A percentile compares a stretch with the other conserved stretches of the same genome.
phyloP scores from a whole-genome alignment of 2,329 filamentous ascomycete genomes.

The Fusarium vanettenii region DNA sequence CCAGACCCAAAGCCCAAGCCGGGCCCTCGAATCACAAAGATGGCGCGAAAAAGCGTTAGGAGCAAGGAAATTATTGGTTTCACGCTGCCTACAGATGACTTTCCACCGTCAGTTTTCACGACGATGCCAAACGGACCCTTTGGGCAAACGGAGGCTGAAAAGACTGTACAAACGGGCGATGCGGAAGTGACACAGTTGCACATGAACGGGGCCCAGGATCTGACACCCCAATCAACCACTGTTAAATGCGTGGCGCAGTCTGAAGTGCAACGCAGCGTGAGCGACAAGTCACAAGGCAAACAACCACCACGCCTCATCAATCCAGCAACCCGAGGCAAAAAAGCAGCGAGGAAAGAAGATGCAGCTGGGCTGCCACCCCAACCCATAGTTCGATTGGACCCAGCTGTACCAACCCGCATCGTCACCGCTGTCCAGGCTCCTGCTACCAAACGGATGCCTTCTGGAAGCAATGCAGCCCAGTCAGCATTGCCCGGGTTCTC shows the following conservation, averaged over 20 bases:
- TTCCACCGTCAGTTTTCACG: slow-evolving; percentile 27
- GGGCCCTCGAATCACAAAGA: slow-evolving; percentile 52
- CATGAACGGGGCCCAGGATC: not conserved
- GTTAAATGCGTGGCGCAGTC: not conserved
- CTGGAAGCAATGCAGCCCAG: not conserved
- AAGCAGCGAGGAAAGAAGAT: slow-evolving; percentile 63
- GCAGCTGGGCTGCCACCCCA: slow-evolving; percentile 62
- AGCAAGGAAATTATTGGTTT: slow-evolving; percentile 62
- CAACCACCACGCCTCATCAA: slow-evolving; percentile 51
- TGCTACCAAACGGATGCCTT: not conserved
- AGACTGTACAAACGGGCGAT: not conserved
- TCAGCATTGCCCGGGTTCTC: slow-evolving; percentile 55
- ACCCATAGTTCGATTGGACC: slow-evolving; percentile 52
- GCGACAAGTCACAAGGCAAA: slow-evolving; percentile 19
- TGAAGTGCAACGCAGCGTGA: not conserved
- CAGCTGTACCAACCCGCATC: slow-evolving; percentile 31
- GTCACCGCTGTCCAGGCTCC: not conserved
- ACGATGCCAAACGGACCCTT: slow-evolving; percentile 12
- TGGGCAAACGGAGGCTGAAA: not conserved
- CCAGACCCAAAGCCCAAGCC: slow-evolving; percentile 11
- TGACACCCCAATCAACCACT: not conserved
- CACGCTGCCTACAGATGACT: slow-evolving; percentile 31
- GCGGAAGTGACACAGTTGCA: not conserved
- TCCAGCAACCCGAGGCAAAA: slow-evolving; percentile 64
- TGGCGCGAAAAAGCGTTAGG: slow-evolving; percentile 57